Evolutionary conservation across 768 basidiomycete genomes (phyloP).

Genomic region (Tricholoma bakamatsutake): DNA sequence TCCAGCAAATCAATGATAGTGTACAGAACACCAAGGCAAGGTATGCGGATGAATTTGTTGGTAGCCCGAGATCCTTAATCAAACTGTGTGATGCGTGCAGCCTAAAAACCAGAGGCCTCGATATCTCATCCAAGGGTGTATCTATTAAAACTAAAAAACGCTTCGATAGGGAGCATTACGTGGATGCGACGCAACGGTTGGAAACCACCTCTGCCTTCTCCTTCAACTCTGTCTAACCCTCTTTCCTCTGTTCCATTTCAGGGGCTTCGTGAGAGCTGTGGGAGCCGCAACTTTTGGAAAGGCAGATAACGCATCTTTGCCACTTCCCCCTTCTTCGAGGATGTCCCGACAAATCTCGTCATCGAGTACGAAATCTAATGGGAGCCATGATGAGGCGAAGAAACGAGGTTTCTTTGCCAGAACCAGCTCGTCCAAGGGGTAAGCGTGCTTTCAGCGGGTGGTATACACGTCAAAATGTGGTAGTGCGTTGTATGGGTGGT

Average conservation of each 20-base stretch:
- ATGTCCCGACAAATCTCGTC: neutral
- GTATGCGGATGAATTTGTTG: constrained; percentile 27
- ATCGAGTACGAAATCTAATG: neutral
- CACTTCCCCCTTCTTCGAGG: neutral
- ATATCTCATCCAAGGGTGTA: constrained; percentile 54
- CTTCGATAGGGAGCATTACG: constrained; percentile 57
- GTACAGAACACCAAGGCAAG: constrained; percentile 47
- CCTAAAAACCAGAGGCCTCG: constrained; percentile 50
- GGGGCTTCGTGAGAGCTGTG: constrained; percentile 50
- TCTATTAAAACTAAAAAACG: constrained; percentile 58
- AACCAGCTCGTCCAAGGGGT: neutral
- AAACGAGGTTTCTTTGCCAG: neutral
- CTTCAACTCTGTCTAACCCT: neutral
- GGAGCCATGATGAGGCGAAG: constrained; percentile 1
- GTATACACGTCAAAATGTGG: neutral
- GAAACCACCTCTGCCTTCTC: constrained; percentile 7
- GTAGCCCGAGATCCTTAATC: neutral
- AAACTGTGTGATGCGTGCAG: constrained; percentile 30
- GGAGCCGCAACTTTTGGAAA: constrained; percentile 39
- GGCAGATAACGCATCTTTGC: constrained; percentile 3
- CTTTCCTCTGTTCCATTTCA: constrained; percentile 14
- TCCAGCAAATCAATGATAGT: constrained; percentile 33
- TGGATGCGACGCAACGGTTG: constrained; percentile 67
- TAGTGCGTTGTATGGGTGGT: no score
- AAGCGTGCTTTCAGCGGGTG: neutral